A percentile compares a stretch with the other conserved stretches of the same genome.
Evolutionary conservation across 768 basidiomycete species (phyloP).

Genomic region (Termitomyces sp.): DNA sequence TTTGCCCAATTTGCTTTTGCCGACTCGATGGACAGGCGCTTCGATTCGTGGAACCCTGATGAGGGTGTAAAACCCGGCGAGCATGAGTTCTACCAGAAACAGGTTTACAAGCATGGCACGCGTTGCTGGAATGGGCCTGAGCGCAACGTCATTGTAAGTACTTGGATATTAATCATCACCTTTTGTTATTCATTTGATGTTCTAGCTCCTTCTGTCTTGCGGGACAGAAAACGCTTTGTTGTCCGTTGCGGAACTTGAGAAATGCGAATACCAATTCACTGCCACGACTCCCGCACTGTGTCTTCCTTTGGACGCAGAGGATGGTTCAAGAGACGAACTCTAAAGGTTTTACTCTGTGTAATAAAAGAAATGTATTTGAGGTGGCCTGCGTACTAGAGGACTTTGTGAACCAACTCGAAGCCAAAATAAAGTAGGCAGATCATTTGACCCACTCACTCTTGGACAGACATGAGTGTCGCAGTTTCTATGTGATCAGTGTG

Average conservation of each 20-base stretch:
- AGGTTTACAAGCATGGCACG: slow-evolving; percentile 77
- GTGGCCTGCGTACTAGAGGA: not conserved
- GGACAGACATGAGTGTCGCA: too few relatives aligned
- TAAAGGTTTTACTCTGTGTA: slow-evolving; percentile 14
- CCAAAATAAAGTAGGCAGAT: too few relatives aligned
- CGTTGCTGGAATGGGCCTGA: slow-evolving; percentile 97
- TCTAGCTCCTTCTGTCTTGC: slow-evolving; percentile 75
- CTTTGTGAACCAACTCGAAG: too few relatives aligned
- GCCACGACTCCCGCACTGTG: slow-evolving; percentile 86
- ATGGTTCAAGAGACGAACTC: slow-evolving; percentile 34
- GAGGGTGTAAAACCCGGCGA: slow-evolving; percentile 51
- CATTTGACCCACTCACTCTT: too few relatives aligned
- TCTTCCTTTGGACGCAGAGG: slow-evolving; percentile 38
- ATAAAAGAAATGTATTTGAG: slow-evolving; percentile 1
- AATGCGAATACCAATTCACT: slow-evolving; percentile 90
- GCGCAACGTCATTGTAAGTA: slow-evolving; percentile 69
- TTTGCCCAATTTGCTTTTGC: not conserved
- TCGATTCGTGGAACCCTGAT: slow-evolving; percentile 73
- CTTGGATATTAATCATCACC: not conserved
- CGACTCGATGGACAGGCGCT: slow-evolving; percentile 42
- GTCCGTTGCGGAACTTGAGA: slow-evolving; percentile 84
- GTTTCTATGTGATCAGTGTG: too few relatives aligned
- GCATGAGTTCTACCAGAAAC: slow-evolving; percentile 73
- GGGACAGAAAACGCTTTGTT: slow-evolving; percentile 80
- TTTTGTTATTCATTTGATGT: slow-evolving; percentile 5